These are phyloP conservation scores for Colletotrichum kahawae DNA, from an alignment of 2,329 filamentous ascomycete species.

Conservation along the genomic window DNA sequence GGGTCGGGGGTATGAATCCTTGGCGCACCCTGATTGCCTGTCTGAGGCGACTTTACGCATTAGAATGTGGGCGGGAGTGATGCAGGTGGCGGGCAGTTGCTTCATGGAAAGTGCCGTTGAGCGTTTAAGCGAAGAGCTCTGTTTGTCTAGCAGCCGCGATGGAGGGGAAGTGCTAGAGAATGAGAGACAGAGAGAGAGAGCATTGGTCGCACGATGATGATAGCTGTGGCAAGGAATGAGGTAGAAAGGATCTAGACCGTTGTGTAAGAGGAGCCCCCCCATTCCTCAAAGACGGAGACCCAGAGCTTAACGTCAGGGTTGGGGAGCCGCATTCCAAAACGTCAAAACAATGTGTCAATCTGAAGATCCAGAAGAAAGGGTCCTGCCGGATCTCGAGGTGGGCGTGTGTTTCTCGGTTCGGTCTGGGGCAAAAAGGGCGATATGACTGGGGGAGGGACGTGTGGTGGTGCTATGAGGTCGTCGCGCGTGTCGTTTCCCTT, in stretches of 20 bases:
- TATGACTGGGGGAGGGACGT: not conserved
- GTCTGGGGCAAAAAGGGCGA: not conserved
- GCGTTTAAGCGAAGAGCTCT: not conserved
- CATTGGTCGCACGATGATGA: constrained; percentile 3
- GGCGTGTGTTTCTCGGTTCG: not conserved
- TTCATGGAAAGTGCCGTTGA: not conserved
- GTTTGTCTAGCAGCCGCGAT: not conserved
- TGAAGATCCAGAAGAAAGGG: constrained; percentile 6
- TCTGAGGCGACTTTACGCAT: not conserved
- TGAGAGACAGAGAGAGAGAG: not conserved
- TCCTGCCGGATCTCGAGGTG: not conserved
- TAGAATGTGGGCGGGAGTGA: constrained; percentile 7
- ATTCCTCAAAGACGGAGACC: not conserved
- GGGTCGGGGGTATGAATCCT: constrained; percentile 4
- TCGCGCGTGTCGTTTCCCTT: constrained; percentile 13
- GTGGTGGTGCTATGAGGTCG: constrained; percentile 19
- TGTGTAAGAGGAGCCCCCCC: not conserved
- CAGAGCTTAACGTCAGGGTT: not conserved
- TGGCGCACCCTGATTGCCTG: not conserved
- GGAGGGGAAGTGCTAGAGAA: not conserved
- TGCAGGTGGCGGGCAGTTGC: constrained; percentile 20
- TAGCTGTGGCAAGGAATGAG: constrained; percentile 8
- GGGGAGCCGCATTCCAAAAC: constrained; percentile 13
- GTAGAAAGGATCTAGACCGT: not conserved
- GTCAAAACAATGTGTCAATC: not conserved